Conservation (phyloP, 1,284 basidiomycete genomes). For the Trichosporon ovoides region DNA sequence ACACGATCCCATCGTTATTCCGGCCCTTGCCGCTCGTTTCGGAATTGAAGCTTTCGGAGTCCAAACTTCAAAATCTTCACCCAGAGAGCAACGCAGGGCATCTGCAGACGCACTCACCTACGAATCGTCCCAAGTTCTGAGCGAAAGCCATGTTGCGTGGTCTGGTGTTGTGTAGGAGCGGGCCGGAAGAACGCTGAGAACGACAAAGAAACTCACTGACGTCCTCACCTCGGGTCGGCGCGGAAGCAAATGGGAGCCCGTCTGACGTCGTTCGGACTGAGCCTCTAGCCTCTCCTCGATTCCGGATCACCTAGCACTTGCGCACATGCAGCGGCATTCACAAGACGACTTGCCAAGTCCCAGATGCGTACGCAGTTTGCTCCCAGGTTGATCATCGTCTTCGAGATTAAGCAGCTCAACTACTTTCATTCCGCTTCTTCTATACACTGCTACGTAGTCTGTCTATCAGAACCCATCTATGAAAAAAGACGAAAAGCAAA, state of each 20-base stretch:
- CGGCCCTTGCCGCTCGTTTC: neutral
- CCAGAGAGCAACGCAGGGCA: no score
- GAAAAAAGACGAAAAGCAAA: neutral
- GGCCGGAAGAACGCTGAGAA: neutral
- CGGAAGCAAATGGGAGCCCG: neutral
- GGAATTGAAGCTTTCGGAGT: neutral
- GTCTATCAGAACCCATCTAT: conserved; percentile 5
- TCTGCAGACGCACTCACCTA: conserved; percentile 20
- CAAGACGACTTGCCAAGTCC: no score
- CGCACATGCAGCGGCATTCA: no score
- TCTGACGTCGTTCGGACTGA: conserved; percentile 4
- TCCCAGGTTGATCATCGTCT: no score
- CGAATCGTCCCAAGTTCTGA: conserved; percentile 31
- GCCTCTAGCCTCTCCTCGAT: neutral
- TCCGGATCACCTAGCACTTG: no score
- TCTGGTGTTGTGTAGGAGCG: neutral
- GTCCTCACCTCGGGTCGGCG: neutral
- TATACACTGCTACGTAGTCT: neutral
- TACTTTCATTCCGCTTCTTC: conserved; percentile 2
- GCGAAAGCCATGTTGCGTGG: conserved; percentile 25
- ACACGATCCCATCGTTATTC: neutral
- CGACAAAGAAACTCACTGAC: conserved; percentile 4
- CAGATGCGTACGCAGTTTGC: no score
- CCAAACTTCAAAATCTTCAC: no score
- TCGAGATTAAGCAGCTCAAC: neutral